phyloP scores from a whole-genome alignment of 768 basidiomycete species.

The Termitomyces sp. region DNA sequence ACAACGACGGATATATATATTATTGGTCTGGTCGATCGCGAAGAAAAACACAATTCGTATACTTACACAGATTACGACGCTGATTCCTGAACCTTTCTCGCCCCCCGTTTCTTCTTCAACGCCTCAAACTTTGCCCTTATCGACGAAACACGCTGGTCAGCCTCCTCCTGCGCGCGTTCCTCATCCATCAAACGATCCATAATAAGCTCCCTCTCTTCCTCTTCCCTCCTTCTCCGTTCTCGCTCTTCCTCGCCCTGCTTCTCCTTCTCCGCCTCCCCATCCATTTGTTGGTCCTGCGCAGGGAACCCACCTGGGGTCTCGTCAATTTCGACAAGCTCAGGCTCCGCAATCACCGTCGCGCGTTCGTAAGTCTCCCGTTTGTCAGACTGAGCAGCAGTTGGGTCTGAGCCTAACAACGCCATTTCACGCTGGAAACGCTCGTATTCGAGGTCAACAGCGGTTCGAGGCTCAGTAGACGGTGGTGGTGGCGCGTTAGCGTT shows the following conservation, averaged over 20 bases:
- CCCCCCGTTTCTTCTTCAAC: conserved; percentile 36
- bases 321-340: conserved; percentile 41
- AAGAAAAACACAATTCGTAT: background rate
- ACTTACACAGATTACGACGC: conserved; percentile 1
- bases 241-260: conserved; percentile 40
- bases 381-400: conserved; percentile 30
- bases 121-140: conserved; percentile 67
- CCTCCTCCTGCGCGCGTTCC: conserved; percentile 85
- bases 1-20: background rate
- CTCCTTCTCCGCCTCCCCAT: conserved; percentile 21
- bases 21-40: background rate
- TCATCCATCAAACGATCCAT: conserved; percentile 85
- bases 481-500: conserved; percentile 8
- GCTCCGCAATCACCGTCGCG: conserved; percentile 71
- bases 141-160: conserved; percentile 66
- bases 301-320: conserved; percentile 50
- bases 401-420: conserved; percentile 37
- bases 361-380: conserved; percentile 53
- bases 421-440: conserved; percentile 68
- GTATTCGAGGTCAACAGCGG: conserved; percentile 66
- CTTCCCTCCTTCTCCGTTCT: conserved; percentile 47
- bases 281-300: conserved; percentile 22
- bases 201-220: conserved; percentile 77
- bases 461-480: conserved; percentile 16
- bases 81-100: conserved; percentile 14